Evolutionary conservation across 805 yeast genomes (phyloP), one percentile per base, ranked within the genome.

Genomic region (Vanderwaltozyma tropicalis): DNA sequence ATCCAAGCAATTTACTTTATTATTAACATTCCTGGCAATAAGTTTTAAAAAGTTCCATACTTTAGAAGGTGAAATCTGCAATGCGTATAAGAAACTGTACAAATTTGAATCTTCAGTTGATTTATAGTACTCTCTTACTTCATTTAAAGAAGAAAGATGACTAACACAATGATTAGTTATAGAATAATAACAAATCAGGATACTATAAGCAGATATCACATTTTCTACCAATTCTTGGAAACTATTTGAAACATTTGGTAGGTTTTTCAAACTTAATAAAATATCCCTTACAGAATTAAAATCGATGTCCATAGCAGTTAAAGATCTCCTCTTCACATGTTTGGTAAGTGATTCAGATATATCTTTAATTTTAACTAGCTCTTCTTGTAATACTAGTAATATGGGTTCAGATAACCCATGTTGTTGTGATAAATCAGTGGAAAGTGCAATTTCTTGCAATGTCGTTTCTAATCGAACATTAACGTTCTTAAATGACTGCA

Each of bases 131-230:
- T 32, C 19, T n/a, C 40, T 43, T 4, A 48, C 43, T n/a, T 47
- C 53, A n/a, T 45, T 41, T 4, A 44, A 39, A n/a, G 18, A 25
- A 6, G 53, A 51, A 15, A 55, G 31, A 20, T 31, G 35, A 11
- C 37, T 32, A 10, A 55, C 34, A 3, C 47, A 43, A 13, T 45
- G 46, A 18, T 44, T 46, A 5, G 48, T 43, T 2, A 49, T 19
- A 10, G 43, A 31, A 34, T 53, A 48, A 32, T 50, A 55, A 32
- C 55, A 50, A 9, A 53, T 30, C 12, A 51, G 37, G 4, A 47
- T 27, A 8, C 45, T 40, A 39, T 50, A 54, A 21, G 43, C 37
- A 16, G 31, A 34, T 17, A 47, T 32, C 20, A 38, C 18, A 24
- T 33, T 24, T 10, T 38, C 41, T 3, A 42, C 34, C 13, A 39